These are phyloP conservation scores for Xylaria grammica DNA, from an alignment of 495 filamentous ascomycete species.

Conservation along the genomic window DNA sequence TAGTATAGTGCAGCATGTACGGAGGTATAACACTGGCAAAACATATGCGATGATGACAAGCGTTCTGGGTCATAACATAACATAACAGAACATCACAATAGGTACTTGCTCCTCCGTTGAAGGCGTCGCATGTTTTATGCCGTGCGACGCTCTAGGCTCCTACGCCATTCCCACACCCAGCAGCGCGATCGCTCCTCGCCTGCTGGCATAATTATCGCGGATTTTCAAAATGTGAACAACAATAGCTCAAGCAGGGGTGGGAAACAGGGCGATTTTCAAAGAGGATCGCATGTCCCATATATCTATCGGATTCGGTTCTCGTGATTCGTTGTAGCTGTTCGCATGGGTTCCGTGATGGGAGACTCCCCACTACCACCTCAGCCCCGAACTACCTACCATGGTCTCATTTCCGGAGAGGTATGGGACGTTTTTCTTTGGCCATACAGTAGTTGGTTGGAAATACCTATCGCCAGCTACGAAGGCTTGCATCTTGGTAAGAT, in stretches of 20 bases:
- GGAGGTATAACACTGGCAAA: not conserved
- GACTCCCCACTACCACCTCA: constrained; percentile 16
- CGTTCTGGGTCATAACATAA: constrained; percentile 3
- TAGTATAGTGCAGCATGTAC: not conserved
- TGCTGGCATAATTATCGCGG: constrained; percentile 8
- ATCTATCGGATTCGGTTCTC: not conserved
- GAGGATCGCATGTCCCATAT: constrained; percentile 4
- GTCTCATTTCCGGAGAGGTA: not conserved
- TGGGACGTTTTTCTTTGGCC: not conserved
- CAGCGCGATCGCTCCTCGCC: constrained; percentile 5
- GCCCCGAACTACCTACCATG: constrained; percentile 9
- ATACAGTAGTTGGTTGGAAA: not conserved
- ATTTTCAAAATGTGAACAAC: constrained; percentile 14
- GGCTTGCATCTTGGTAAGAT: not conserved
- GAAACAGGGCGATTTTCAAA: not conserved
- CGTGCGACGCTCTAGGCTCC: constrained; percentile 9
- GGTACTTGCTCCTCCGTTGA: constrained; percentile 1
- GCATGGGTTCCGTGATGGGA: constrained; percentile 5
- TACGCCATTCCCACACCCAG: constrained; percentile 6
- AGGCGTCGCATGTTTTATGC: constrained; percentile 4
- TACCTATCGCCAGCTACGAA: not conserved
- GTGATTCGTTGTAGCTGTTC: constrained; percentile 19
- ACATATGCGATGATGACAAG: constrained; percentile 16
- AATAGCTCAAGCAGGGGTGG: not conserved
- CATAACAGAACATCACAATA: too few species aligned